Conservation (phyloP, 2,329 filamentous ascomycete species). For the Paraphaeosphaeria minitans region DNA sequence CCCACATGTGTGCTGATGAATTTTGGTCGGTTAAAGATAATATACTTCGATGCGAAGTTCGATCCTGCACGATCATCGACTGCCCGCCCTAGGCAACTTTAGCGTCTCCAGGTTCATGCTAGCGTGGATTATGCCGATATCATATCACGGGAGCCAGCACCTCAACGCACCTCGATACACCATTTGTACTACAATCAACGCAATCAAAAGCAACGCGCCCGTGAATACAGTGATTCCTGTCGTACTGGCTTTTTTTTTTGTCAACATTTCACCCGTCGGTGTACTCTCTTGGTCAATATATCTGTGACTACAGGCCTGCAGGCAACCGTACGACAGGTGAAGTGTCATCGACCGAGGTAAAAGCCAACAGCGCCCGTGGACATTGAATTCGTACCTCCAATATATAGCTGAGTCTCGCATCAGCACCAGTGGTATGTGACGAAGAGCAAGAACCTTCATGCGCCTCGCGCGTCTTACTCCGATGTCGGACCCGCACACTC, state of each 20-base stretch:
- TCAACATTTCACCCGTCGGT: background rate
- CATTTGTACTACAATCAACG: background rate
- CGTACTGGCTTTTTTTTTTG: background rate
- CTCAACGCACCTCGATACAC: background rate
- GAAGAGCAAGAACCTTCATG: too few species aligned
- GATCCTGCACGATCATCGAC: background rate
- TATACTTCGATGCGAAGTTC: background rate
- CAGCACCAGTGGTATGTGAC: too few species aligned
- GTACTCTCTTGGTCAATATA: background rate
- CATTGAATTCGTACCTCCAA: too few species aligned
- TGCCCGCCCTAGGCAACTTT: background rate
- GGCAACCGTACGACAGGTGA: background rate
- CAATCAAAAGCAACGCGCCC: background rate
- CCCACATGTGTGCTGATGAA: background rate
- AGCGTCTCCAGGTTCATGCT: background rate
- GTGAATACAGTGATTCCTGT: background rate
- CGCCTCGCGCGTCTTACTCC: too few species aligned
- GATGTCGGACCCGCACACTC: too few species aligned
- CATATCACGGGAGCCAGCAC: background rate
- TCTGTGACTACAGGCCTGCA: background rate
- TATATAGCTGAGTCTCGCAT: too few species aligned
- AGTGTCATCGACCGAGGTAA: background rate
- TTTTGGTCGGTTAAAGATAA: background rate
- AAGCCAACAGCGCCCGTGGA: background rate
- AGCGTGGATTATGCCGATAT: background rate